phyloP scores from a whole-genome alignment of 1,139 yeast genomes.

The Saccharomyces hybrid region DNA sequence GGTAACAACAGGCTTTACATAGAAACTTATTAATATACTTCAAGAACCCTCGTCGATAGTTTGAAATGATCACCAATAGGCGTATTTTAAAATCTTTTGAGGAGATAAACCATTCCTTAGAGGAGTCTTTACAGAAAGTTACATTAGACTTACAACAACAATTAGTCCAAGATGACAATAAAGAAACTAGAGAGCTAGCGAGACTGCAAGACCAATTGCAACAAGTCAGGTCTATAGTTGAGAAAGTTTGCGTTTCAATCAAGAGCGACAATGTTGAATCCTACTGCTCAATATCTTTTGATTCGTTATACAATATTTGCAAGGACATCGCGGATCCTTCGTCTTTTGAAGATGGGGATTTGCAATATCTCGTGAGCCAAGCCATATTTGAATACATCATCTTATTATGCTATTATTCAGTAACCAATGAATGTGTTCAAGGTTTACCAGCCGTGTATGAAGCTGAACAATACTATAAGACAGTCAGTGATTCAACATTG shows the following conservation, averaged over 20 bases:
- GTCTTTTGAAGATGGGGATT: not conserved
- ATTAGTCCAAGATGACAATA: not conserved
- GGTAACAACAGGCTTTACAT: too few species aligned
- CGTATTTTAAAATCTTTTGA: not conserved
- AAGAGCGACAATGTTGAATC: not conserved
- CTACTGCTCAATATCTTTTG: constrained; percentile 1
- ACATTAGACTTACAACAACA: not conserved
- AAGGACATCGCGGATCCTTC: constrained; percentile 1
- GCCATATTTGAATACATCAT: constrained; percentile 12
- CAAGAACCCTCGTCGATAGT: too few species aligned
- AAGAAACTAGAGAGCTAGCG: constrained; percentile 3
- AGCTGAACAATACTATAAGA: constrained; percentile 16
- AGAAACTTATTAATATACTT: too few species aligned
- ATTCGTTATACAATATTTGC: constrained; percentile 4
- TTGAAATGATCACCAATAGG: not conserved
- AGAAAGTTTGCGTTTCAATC: constrained; percentile 4
- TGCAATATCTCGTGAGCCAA: constrained; percentile 4
- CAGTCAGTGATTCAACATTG: constrained; percentile 22
- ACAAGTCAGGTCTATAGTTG: constrained; percentile 7
- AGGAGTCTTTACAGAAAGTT: not conserved
- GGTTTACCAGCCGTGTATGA: constrained; percentile 15
- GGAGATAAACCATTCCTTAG: not conserved
- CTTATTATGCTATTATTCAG: constrained; percentile 18
- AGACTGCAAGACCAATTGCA: constrained; percentile 7
- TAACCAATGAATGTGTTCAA: constrained; percentile 13